A percentile compares a stretch with the other conserved stretches of the same genome.
Conservation (phyloP, 106 monocot species). For the Phalaenopsis aphrodite region DNA sequence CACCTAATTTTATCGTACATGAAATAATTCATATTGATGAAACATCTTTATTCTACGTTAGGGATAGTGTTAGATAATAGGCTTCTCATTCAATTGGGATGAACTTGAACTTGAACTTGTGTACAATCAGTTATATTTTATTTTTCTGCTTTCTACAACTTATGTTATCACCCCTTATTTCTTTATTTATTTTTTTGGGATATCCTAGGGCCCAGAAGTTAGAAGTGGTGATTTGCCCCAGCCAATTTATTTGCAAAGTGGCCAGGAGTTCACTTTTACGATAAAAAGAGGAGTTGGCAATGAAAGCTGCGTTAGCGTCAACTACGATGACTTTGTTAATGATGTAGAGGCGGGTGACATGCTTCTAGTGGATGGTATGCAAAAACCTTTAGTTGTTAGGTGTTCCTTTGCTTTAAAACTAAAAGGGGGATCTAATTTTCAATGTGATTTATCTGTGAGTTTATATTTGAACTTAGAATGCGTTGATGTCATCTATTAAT, state of each 20-base stretch:
- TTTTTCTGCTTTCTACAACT: not conserved
- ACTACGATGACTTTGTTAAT: conserved; percentile 97
- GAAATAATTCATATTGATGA: not conserved
- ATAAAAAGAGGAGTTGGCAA: conserved; percentile 90
- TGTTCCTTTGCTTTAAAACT: not conserved
- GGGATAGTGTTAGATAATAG: not conserved
- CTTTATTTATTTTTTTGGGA: not conserved
- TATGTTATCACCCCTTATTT: not conserved
- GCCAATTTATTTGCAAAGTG: conserved; percentile 50
- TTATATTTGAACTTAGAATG: not conserved
- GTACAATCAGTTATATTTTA: not conserved
- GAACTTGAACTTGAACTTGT: conserved; percentile 4
- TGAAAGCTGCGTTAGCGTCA: conserved; percentile 90
- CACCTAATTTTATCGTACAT: not conserved
- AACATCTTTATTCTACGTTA: not conserved
- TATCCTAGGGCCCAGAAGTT: conserved; percentile 87
- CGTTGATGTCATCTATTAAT: not conserved
- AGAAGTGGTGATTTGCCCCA: conserved; percentile 97
- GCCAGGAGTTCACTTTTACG: conserved; percentile 92
- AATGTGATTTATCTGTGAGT: not conserved
- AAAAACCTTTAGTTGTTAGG: not conserved
- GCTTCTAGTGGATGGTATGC: conserved; percentile 91
- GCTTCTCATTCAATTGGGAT: not conserved
- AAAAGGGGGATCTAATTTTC: not conserved
- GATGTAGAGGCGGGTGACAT: conserved; percentile 96